phyloP scores from a whole-genome alignment of 2,329 filamentous ascomycete species.

The Cladosporium sp. region DNA sequence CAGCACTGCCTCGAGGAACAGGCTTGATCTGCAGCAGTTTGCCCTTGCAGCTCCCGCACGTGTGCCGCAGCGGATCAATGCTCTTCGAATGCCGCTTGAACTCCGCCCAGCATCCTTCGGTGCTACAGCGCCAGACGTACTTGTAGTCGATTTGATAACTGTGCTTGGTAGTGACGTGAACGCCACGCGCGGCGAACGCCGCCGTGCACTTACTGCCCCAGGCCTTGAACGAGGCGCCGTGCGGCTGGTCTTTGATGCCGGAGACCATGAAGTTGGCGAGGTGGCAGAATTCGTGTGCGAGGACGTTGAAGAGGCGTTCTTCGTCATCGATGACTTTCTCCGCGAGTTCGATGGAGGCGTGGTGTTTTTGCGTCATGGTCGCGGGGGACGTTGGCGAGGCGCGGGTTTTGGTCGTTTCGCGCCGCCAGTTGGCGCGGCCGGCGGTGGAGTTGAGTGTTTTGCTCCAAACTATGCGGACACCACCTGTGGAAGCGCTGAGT shows the following conservation, averaged over 20 bases:
- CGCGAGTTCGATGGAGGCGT: constrained; percentile 81
- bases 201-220: constrained; percentile 64
- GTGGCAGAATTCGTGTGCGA: constrained; percentile 98
- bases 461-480: constrained; percentile 70
- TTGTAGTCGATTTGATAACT: constrained; percentile 88
- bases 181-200: constrained; percentile 58
- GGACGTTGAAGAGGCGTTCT: constrained; percentile 76
- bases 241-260: constrained; percentile 71
- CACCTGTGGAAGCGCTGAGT: constrained; percentile 65
- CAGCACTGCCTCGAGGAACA: constrained; percentile 54
- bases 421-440: constrained; percentile 57
- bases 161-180: constrained; percentile 87
- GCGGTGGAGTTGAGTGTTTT: constrained; percentile 80
- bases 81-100: constrained; percentile 85
- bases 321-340: constrained; percentile 82
- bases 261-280: constrained; percentile 87
- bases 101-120: constrained; percentile 60
- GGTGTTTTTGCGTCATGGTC: constrained; percentile 38
- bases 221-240: constrained; percentile 79
- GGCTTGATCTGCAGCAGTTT: constrained; percentile 76
- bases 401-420: constrained; percentile 43
- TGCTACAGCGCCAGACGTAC: constrained; percentile 77
- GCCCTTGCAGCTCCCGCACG: constrained; percentile 73
- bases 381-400: constrained; percentile 26
- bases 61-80: constrained; percentile 69